These are phyloP conservation scores for Pogostemon cablin DNA, from an alignment of 257 asterid species.

Conservation along the genomic window DNA sequence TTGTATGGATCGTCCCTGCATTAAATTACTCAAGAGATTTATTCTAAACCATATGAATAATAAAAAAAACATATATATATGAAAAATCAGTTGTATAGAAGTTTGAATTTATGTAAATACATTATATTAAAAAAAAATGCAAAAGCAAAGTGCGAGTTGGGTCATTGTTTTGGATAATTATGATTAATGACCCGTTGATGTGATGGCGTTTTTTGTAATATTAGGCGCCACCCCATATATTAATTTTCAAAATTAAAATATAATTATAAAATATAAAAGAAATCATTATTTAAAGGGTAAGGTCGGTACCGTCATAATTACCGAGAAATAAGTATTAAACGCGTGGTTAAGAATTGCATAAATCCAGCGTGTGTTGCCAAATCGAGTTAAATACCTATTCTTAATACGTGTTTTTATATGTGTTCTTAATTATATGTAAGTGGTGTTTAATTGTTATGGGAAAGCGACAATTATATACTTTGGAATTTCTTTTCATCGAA, in stretches of 20 bases:
- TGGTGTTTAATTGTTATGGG: not conserved
- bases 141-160: constrained; percentile 8
- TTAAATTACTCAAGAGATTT: no score
- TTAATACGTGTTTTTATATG: no score
- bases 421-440: not conserved
- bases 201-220: constrained; percentile 33
- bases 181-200: constrained; percentile 32
- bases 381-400: no score
- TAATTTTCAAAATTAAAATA: not conserved
- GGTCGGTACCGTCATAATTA: constrained; percentile 32
- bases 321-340: not conserved
- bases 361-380: not conserved
- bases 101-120: no score
- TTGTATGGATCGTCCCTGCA: no score
- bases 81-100: no score
- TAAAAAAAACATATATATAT: no score
- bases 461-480: no score
- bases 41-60: no score
- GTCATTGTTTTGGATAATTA: constrained; percentile 27
- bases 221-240: constrained; percentile 38
- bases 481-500: no score
- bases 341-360: constrained; percentile 24
- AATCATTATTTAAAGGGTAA: constrained; percentile 9
- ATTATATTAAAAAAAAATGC: not conserved
- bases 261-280: not conserved